These are phyloP conservation scores for Vaccinium macrocarpon DNA, from an alignment of 148 eudicot species.

Conservation along the genomic window DNA sequence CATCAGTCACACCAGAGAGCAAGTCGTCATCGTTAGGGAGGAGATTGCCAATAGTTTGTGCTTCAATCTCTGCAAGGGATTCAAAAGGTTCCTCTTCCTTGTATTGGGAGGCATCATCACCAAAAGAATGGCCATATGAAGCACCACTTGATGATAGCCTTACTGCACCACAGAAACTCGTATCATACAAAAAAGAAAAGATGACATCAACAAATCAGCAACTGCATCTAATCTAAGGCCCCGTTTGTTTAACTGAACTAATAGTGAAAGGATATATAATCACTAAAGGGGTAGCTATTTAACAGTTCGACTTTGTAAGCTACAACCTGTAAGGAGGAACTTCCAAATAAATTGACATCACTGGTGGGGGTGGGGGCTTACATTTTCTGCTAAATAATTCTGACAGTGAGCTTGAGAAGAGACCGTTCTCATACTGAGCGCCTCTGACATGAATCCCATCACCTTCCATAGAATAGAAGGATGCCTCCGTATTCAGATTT, in stretches of 20 bases:
- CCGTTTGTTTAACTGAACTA: background rate
- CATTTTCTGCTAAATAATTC: conserved; percentile 65
- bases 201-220: background rate
- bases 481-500: conserved; percentile 27
- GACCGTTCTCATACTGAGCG: conserved; percentile 59
- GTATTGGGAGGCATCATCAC: conserved; percentile 45
- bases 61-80: conserved; percentile 86
- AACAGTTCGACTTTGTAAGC: background rate
- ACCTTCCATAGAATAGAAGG: conserved; percentile 27
- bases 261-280: background rate
- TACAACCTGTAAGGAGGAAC: background rate
- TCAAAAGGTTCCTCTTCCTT: conserved; percentile 70
- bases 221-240: background rate
- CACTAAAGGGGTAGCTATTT: background rate
- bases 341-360: background rate
- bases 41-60: conserved; percentile 89
- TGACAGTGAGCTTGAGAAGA: conserved; percentile 78
- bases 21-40: conserved; percentile 90
- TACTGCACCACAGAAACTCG: conserved; percentile 39
- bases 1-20: conserved; percentile 74
- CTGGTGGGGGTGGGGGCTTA: conserved; percentile 24
- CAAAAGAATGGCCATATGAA: conserved; percentile 51
- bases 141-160: conserved; percentile 43
- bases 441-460: conserved; percentile 41
- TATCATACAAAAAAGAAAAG: background rate